Base-by-base conservation (phyloP, 257 asterid genomes). In the Fraxinus excelsior region DNA sequence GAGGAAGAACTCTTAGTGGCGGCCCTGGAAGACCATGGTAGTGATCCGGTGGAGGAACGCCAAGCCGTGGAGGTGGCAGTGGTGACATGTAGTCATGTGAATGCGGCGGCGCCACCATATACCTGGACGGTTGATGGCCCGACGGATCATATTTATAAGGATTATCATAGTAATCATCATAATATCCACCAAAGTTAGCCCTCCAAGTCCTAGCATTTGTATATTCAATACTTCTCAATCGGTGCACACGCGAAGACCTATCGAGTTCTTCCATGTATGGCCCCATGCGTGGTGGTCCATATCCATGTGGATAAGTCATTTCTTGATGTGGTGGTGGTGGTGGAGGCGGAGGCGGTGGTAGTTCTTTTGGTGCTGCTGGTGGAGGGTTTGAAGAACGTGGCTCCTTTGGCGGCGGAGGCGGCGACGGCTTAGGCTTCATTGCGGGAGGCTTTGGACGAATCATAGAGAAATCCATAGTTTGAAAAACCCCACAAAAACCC, bases 201-300 rank as follows among this genome's bases (percentile, higher is more conserved):
- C 74, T 77, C 83, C 80, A 84, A 13, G 78, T 66, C 58, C 78
- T 76, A 5, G 84, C 73, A 40, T 84, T 64, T 7, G 83, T 72
- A 76, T 77, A 81, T 74, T 81, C 88, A 1, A 84, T 14, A 13
- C 82, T 83, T 67, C 73, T 78, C 64, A 75, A 4, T 2, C 74
- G 42, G 0, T 77, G 79, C 72, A 67, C 38, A 42, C 80, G 81
- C 12, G 71, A 53, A 16, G 69, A 7, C 34, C 35, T 71, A 16
- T 72, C 78, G 2, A 83, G 1, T 0, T 77, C 83, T 35, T 72
- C 85, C 67, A 12, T 2, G n/a, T 71, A 60, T 1, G 81, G 81
- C 23, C 44, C 66, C 74, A 40, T 71, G 86, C 72, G 68, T 12
- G 84, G 85, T 34, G 25, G 40, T 3, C 66, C 66, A 10, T 58